Percentiles rank a stretch among this genome's conserved stretches.
Evolutionary conservation across 306 rosid genomes (phyloP).

Genomic region (Fragaria vesca): DNA sequence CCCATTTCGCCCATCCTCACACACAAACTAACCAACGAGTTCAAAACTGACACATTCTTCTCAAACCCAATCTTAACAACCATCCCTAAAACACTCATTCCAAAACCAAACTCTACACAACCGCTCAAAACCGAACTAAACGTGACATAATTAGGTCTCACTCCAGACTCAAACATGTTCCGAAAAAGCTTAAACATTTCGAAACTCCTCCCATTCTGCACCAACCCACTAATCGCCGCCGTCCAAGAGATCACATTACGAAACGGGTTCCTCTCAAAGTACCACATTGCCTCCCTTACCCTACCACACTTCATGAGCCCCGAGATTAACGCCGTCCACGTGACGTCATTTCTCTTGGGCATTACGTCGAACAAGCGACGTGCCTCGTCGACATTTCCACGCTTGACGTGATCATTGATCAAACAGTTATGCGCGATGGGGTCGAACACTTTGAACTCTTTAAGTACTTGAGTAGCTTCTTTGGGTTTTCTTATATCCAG

Average conservation of each 20-base stretch:
- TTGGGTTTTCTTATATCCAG: background rate
- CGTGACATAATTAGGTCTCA: slow-evolving; percentile 18
- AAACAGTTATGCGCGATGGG: slow-evolving; percentile 16
- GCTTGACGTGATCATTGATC: slow-evolving; percentile 6
- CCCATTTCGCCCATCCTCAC: slow-evolving; percentile 12
- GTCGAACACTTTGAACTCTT: slow-evolving; percentile 14
- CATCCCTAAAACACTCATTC: slow-evolving; percentile 19
- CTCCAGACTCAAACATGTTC: slow-evolving; percentile 8
- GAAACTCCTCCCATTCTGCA: slow-evolving; percentile 11
- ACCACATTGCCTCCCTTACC: slow-evolving; percentile 17
- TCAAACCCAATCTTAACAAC: slow-evolving; percentile 17
- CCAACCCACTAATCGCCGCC: slow-evolving; percentile 20
- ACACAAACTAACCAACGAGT: slow-evolving; percentile 12
- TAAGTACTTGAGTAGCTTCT: background rate
- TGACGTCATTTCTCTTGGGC: slow-evolving; percentile 21
- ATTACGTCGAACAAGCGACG: slow-evolving; percentile 18
- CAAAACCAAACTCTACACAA: slow-evolving; percentile 11
- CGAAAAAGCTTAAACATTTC: slow-evolving; percentile 17
- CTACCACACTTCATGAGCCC: slow-evolving; percentile 17
- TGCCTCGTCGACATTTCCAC: slow-evolving; percentile 7
- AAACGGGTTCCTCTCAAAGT: slow-evolving; percentile 25
- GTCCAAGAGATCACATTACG: slow-evolving; percentile 24
- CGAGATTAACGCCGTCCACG: slow-evolving; percentile 24
- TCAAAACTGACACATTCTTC: slow-evolving; percentile 12
- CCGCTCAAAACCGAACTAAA: slow-evolving; percentile 19